Percentiles rank a stretch among this genome's conserved stretches.
Evolutionary conservation across 2,329 filamentous ascomycete species (phyloP).

Genomic region (Fusarium siculi): DNA sequence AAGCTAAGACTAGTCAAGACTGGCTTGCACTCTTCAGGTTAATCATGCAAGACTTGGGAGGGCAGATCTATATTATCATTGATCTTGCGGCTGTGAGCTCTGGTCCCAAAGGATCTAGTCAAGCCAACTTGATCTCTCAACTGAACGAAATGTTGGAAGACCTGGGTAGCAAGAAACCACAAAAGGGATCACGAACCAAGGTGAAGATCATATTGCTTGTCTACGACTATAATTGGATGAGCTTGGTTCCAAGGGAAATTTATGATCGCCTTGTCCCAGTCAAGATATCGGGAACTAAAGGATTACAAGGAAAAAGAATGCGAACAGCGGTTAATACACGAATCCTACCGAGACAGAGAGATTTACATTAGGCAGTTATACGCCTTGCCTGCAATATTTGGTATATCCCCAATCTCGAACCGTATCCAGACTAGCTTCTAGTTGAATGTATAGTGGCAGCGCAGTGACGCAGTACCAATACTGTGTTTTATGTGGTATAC

Average conservation of each 20-base stretch:
- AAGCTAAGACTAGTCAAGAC: fast-evolving
- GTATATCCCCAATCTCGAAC: not conserved
- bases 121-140: not conserved
- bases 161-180: fast-evolving
- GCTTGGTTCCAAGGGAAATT: not conserved
- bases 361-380: not conserved
- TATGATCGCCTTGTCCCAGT: not conserved
- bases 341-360: not conserved
- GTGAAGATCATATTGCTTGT: not conserved
- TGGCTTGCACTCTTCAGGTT: not conserved
- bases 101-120: fast-evolving
- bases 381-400: fast-evolving
- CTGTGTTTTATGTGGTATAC: not conserved
- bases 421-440: fast-evolving
- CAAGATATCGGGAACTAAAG: not conserved
- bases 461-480: fast-evolving
- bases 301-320: not conserved
- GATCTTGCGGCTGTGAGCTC: not conserved
- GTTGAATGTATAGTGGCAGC: not conserved
- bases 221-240: not conserved
- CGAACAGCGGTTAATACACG: not conserved
- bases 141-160: not conserved
- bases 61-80: conserved; percentile 2
- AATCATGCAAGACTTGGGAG: not conserved
- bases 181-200: not conserved